phyloP scores from a whole-genome alignment of 495 filamentous ascomycete species.

The Penicillium taxi region DNA sequence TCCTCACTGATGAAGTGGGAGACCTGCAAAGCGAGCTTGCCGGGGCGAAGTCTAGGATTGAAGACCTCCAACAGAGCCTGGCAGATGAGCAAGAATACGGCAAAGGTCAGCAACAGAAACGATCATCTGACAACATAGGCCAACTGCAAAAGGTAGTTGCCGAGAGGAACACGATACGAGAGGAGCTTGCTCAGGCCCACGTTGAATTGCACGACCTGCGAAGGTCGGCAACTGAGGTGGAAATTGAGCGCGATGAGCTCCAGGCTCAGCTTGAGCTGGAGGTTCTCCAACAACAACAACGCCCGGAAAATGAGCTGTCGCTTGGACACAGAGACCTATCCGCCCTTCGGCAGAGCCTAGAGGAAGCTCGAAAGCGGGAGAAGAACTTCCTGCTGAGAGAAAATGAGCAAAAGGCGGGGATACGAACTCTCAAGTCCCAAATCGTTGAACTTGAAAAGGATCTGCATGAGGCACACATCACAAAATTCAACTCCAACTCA shows the following conservation, averaged over 20 bases:
- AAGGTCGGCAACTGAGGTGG: constrained; percentile 42
- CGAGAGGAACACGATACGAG: constrained; percentile 56
- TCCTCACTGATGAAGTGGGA: constrained; percentile 58
- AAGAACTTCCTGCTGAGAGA: constrained; percentile 56
- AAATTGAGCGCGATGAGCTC: constrained; percentile 58
- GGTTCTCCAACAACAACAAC: constrained; percentile 37
- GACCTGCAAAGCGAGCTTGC: constrained; percentile 76
- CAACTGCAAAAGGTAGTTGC: constrained; percentile 42
- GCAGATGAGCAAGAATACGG: constrained; percentile 67
- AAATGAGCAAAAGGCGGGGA: constrained; percentile 46
- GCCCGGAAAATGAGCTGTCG: constrained; percentile 26
- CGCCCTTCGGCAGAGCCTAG: constrained; percentile 50
- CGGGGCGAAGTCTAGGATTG: no score
- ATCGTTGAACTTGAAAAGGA: constrained; percentile 50
- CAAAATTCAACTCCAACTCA: constrained; percentile 39
- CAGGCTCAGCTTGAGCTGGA: constrained; percentile 55
- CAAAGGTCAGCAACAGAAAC: constrained; percentile 44
- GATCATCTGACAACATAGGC: constrained; percentile 38
- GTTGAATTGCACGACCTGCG: constrained; percentile 53
- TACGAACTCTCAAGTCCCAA: constrained; percentile 47
- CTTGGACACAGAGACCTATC: constrained; percentile 49
- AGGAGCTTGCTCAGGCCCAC: constrained; percentile 52
- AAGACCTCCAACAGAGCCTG: constrained; percentile 63
- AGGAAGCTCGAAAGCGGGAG: constrained; percentile 56
- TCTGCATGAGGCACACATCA: constrained; percentile 46